These are phyloP conservation scores for Adenanthera pavonina DNA, from an alignment of 306 rosid species.

Conservation along the genomic window DNA sequence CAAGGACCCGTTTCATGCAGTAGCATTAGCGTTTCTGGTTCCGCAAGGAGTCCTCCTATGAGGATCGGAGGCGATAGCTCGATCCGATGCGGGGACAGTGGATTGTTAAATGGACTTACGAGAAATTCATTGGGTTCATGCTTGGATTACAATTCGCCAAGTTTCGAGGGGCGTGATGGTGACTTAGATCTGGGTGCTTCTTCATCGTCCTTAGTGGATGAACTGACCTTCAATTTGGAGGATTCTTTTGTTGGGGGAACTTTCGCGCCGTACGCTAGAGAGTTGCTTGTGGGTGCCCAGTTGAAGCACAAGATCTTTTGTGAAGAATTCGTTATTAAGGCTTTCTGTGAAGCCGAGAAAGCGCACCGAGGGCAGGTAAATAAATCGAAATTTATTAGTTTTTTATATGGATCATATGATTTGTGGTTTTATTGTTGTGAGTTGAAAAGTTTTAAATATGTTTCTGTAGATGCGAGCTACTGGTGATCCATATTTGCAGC, in stretches of 20 bases:
- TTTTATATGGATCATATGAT: background rate
- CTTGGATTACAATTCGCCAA: constrained; percentile 69
- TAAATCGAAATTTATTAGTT: constrained; percentile 13
- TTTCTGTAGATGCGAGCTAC: constrained; percentile 78
- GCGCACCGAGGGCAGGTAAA: constrained; percentile 97
- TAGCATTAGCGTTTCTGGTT: constrained; percentile 57
- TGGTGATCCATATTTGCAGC: constrained; percentile 95
- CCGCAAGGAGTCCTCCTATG: constrained; percentile 54
- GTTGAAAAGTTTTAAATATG: constrained; percentile 34
- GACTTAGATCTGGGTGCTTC: constrained; percentile 42
- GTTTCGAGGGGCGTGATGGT: constrained; percentile 44
- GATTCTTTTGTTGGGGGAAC: constrained; percentile 63
- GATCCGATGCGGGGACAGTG: constrained; percentile 53
- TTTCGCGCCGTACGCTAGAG: constrained; percentile 72
- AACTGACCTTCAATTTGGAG: constrained; percentile 85
- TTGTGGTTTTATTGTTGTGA: constrained; percentile 27
- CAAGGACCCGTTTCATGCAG: constrained; percentile 89
- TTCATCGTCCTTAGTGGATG: constrained; percentile 64
- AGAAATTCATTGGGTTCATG: constrained; percentile 85
- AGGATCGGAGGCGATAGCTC: constrained; percentile 54
- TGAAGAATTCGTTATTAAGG: constrained; percentile 88
- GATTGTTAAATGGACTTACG: constrained; percentile 78
- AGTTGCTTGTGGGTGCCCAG: constrained; percentile 80
- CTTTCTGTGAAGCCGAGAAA: constrained; percentile 93
- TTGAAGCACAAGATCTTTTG: constrained; percentile 77